A percentile compares a stretch with the other conserved stretches of the same genome.
Evolutionary conservation across 148 eudicot species (phyloP).

Genomic region (Chenopodium formosanum): DNA sequence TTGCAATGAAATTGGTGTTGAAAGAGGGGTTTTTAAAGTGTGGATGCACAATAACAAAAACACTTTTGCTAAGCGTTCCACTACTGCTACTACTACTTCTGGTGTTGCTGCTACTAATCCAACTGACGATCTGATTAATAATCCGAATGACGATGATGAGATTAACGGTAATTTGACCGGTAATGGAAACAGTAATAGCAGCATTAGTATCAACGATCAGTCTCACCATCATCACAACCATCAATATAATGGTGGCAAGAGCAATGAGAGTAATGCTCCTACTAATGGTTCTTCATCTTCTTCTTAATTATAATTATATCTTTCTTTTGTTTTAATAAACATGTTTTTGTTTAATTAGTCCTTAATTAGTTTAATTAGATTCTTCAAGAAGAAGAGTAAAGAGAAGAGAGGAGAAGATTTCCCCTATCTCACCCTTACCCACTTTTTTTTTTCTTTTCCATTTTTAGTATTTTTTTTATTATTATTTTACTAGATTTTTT

Average conservation of each 20-base stretch:
- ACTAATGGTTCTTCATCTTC: slow-evolving; percentile 29
- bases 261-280: slow-evolving; percentile 26
- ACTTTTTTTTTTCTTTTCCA: not conserved
- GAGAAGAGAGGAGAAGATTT: not conserved
- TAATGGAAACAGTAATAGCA: slow-evolving; percentile 24
- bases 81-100: slow-evolving; percentile 1
- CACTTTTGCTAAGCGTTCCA: slow-evolving; percentile 40
- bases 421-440: not conserved
- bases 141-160: not conserved
- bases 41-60: slow-evolving; percentile 93
- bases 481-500: not conserved
- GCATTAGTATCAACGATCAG: slow-evolving; percentile 18
- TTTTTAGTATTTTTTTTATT: not conserved
- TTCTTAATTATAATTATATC: slow-evolving; percentile 24
- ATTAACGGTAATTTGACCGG: slow-evolving; percentile 11
- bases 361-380: slow-evolving; percentile 13
- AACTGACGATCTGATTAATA: not conserved
- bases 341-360: not conserved
- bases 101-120: not conserved
- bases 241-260: slow-evolving; percentile 11
- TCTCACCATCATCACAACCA: slow-evolving; percentile 16
- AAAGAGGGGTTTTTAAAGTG: slow-evolving; percentile 68
- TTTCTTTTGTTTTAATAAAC: slow-evolving; percentile 5
- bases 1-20: slow-evolving; percentile 61
- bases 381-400: not conserved